A percentile compares a stretch with the other conserved stretches of the same genome.
Evolutionary conservation across 352 stramenopile genomes (phyloP).

Genomic region (Pythium folliculosum): DNA sequence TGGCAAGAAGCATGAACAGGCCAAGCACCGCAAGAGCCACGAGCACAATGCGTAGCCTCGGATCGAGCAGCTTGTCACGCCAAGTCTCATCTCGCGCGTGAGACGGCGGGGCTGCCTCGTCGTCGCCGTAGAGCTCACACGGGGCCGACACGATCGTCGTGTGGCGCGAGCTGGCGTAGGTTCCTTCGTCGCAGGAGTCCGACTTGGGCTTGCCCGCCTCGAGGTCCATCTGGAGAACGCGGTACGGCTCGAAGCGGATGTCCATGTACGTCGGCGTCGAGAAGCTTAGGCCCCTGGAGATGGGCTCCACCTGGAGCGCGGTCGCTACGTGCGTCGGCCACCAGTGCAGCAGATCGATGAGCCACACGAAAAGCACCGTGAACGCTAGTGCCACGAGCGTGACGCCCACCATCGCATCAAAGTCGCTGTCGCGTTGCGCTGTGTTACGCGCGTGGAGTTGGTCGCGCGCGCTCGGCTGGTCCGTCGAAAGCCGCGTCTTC

Average conservation of each 20-base stretch:
- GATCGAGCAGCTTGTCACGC: background rate
- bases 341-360: conserved; percentile 19
- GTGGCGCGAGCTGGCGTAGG: conserved; percentile 1
- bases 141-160: conserved; percentile 15
- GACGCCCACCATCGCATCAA: conserved; percentile 11
- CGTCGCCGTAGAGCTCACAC: conserved; percentile 4
- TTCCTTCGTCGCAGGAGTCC: background rate
- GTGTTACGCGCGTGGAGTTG: background rate
- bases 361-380: conserved; percentile 11
- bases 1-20: conserved; percentile 5
- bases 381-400: conserved; percentile 29
- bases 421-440: background rate
- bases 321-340: background rate
- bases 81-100: background rate
- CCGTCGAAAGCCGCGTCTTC: conserved; percentile 46
- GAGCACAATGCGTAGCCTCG: background rate
- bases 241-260: conserved; percentile 11
- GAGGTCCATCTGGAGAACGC: background rate
- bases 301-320: background rate
- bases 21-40: background rate
- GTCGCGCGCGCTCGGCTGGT: conserved; percentile 27
- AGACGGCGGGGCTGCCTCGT: background rate
- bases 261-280: conserved; percentile 16
- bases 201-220: conserved; percentile 4
- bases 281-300: background rate